phyloP scores from a whole-genome alignment of 140 eudicot genomes.

The Artemisia princeps region DNA sequence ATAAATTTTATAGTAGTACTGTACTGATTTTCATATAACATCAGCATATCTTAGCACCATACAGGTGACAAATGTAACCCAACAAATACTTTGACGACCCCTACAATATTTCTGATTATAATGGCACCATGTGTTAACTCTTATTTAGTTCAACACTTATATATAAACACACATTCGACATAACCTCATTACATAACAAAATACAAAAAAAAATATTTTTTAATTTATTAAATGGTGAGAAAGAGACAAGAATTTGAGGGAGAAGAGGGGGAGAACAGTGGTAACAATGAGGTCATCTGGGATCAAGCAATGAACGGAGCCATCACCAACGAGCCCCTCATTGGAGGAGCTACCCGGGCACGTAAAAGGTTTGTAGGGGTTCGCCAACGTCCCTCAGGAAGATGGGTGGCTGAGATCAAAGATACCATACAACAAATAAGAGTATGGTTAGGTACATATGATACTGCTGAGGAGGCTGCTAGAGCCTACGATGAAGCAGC shows the following conservation, averaged over 20 bases:
- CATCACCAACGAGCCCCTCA: slow-evolving; percentile 14
- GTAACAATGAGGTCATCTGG: slow-evolving; percentile 24
- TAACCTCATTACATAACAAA: slow-evolving; percentile 19
- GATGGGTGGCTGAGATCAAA: slow-evolving; percentile 55
- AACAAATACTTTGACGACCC: slow-evolving; percentile 31
- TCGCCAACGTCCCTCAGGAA: slow-evolving; percentile 51
- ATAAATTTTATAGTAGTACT: slow-evolving; percentile 16
- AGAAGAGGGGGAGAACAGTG: slow-evolving; percentile 23
- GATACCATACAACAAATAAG: slow-evolving; percentile 50
- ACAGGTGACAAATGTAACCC: slow-evolving; percentile 27
- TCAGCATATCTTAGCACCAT: slow-evolving; percentile 26
- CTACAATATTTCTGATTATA: slow-evolving; percentile 26
- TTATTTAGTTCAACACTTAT: slow-evolving; percentile 14
- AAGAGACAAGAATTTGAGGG: slow-evolving; percentile 35
- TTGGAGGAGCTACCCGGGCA: slow-evolving; percentile 29
- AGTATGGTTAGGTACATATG: slow-evolving; percentile 51
- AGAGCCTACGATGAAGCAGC: slow-evolving; percentile 56
- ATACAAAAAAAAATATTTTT: neutral
- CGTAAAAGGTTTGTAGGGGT: slow-evolving; percentile 46
- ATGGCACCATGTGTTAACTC: neutral
- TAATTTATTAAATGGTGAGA: slow-evolving; percentile 16
- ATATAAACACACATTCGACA: slow-evolving; percentile 10
- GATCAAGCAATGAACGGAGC: slow-evolving; percentile 24
- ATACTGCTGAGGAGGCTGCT: slow-evolving; percentile 53
- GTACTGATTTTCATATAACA: slow-evolving; percentile 17